Conservation (phyloP, 2,329 filamentous ascomycete genomes). For the Talaromyces albobiverticillius region DNA sequence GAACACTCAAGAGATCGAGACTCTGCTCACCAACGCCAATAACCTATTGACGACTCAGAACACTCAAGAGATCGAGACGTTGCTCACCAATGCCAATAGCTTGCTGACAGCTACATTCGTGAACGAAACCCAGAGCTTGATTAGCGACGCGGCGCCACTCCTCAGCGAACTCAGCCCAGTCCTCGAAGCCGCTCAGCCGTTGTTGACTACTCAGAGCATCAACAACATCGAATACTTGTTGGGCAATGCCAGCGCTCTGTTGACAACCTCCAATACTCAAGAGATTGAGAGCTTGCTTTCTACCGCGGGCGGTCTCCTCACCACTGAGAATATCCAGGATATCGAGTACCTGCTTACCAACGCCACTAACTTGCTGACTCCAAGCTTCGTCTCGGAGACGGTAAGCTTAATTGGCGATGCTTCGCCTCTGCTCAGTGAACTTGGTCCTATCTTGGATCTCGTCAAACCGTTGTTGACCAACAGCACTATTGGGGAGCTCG, state of each 20-base stretch:
- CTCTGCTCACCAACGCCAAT: slow-evolving; percentile 28
- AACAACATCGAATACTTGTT: slow-evolving; percentile 19
- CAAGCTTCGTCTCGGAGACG: slow-evolving; percentile 26
- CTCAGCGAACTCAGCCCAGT: slow-evolving; percentile 4
- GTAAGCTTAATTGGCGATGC: slow-evolving; percentile 15
- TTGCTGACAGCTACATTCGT: slow-evolving; percentile 27
- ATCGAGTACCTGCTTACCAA: slow-evolving; percentile 13
- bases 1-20: slow-evolving; percentile 25
- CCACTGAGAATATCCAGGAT: slow-evolving; percentile 7
- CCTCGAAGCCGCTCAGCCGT: slow-evolving; percentile 7
- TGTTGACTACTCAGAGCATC: slow-evolving; percentile 23
- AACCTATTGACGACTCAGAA: slow-evolving; percentile 23
- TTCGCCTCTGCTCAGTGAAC: slow-evolving; percentile 9
- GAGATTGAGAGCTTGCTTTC: slow-evolving; percentile 22
- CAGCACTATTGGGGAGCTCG: slow-evolving; percentile 21
- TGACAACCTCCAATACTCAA: slow-evolving; percentile 21
- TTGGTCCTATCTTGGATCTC: slow-evolving; percentile 3
- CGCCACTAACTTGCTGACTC: slow-evolving; percentile 25
- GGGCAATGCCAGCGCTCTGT: slow-evolving; percentile 23
- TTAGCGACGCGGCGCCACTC: slow-evolving; percentile 9
- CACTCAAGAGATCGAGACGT: slow-evolving; percentile 24
- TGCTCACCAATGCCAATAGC: slow-evolving; percentile 25
- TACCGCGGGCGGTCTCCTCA: slow-evolving; percentile 22
- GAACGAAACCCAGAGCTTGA: slow-evolving; percentile 22
- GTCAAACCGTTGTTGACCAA: slow-evolving; percentile 21